Conservation (phyloP, 2,329 filamentous ascomycete genomes). For the Sporothrix phasma region DNA sequence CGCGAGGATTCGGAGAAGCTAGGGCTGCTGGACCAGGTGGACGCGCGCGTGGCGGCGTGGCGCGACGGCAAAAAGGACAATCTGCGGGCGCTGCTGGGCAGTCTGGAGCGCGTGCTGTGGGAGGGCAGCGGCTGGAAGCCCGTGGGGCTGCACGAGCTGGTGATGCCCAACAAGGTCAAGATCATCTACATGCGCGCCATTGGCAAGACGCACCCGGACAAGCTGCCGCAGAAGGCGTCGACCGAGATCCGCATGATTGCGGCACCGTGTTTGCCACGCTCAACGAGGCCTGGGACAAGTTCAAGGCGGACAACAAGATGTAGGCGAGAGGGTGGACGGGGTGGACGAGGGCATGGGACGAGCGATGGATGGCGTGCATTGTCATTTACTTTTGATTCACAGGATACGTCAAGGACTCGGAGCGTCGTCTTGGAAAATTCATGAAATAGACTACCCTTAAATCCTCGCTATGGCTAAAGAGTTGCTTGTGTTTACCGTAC, state of each 20-base stretch:
- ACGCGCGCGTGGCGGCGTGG: slow-evolving; percentile 70
- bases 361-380: not conserved
- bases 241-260: slow-evolving; percentile 59
- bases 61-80: slow-evolving; percentile 89
- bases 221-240: slow-evolving; percentile 57
- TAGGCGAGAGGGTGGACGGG: slow-evolving; percentile 24
- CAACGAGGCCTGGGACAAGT: slow-evolving; percentile 66
- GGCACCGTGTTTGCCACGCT: slow-evolving; percentile 55
- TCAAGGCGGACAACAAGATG: slow-evolving; percentile 58
- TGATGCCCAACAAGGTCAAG: slow-evolving; percentile 92
- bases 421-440: not conserved
- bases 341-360: not conserved
- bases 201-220: slow-evolving; percentile 95
- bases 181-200: slow-evolving; percentile 99
- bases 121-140: slow-evolving; percentile 92
- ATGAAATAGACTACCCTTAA: not conserved
- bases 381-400: not conserved
- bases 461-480: not conserved
- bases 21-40: slow-evolving; percentile 74
- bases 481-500: not conserved
- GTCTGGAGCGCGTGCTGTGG: slow-evolving; percentile 85
- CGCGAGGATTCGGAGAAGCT: slow-evolving; percentile 88
- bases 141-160: slow-evolving; percentile 84
- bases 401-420: not conserved
- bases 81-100: slow-evolving; percentile 74